These are phyloP conservation scores for Alternaria infectoria DNA, from an alignment of 2,329 filamentous ascomycete genomes.

Conservation along the genomic window DNA sequence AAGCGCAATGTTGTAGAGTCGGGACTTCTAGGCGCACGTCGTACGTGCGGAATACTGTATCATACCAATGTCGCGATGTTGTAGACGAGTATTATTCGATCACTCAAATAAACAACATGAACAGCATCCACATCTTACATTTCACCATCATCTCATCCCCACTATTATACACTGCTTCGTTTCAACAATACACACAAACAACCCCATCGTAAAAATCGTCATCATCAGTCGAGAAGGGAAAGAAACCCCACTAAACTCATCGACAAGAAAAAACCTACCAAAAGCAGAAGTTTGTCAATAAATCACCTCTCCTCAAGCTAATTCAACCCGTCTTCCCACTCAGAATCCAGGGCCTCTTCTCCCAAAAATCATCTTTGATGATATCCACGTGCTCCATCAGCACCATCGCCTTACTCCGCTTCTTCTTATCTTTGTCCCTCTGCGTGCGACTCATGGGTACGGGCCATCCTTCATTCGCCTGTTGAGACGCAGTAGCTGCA, in stretches of 20 bases:
- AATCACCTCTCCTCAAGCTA: background rate
- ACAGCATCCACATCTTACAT: background rate
- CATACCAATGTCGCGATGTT: background rate
- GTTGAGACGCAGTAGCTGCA: conserved; percentile 8
- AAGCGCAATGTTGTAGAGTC: background rate
- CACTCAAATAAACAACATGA: background rate
- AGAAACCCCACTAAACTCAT: background rate
- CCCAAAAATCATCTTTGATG: conserved; percentile 95
- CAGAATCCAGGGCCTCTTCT: conserved; percentile 76
- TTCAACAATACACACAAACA: background rate
- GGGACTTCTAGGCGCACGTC: background rate
- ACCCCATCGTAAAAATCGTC: background rate
- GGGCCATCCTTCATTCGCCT: conserved; percentile 45
- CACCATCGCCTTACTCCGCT: conserved; percentile 78
- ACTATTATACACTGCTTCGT: background rate
- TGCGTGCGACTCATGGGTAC: conserved; percentile 75
- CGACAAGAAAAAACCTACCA: background rate
- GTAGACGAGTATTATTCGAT: background rate
- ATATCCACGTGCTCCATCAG: conserved; percentile 88
- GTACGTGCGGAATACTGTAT: background rate
- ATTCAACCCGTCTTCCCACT: conserved; percentile 42
- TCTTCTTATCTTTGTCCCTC: conserved; percentile 81
- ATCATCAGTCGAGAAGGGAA: background rate
- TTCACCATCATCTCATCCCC: background rate
- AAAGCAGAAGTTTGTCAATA: background rate